Evolutionary conservation across 176 grass and related monocot genomes (phyloP), one percentile per base, ranked within the genome.

Genomic region (Eleusine indica): DNA sequence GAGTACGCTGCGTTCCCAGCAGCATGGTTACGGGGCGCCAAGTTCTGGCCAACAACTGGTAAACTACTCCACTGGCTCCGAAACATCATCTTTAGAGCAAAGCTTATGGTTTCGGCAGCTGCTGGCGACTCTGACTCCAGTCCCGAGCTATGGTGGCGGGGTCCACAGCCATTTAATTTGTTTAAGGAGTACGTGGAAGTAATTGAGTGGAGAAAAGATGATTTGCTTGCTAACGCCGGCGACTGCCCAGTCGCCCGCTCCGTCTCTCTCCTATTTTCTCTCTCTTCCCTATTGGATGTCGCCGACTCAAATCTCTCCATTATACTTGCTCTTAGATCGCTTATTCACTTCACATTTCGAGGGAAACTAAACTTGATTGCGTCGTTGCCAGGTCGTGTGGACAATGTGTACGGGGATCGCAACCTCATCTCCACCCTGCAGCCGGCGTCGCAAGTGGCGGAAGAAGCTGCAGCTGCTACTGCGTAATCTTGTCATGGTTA

Each of bases 1-100:
- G 97, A 99, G 71, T 94, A 92, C 49, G 97, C 97, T 48, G 97
- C 97, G 1, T 99, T 90, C 91, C 97, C 97, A 43, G 93, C 93
- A 14, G 79, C 91, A 15, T 99, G 97, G 97, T 91, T 99, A 25
- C 93, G 93, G 39, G 97, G 89, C 14, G 87, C 89, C 81, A 99
- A 99, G 74, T 99, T 99, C 89, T 99, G 97, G 97, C 97, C 97
- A 78, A 87, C 93, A 69, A 94, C 97, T 60, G 84, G 97, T 99
- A 94, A 48, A 10, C n/a, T 29, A 71, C 44, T 63, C n/a, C 64
- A 15, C 16, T 51, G 7, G n/a, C 43, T 47, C 77, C 39, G 6
- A 82, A 54, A 46, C 19, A 35, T 35, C 32, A 35, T 35, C 32
- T 35, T 35, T 35, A 25, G 25, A 25, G 25, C 25, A 25, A 25